Percentiles rank a stretch among this genome's conserved stretches.
Conservation (phyloP, 371 early-diverging fungal species). For the Mortierella sp. region DNA sequence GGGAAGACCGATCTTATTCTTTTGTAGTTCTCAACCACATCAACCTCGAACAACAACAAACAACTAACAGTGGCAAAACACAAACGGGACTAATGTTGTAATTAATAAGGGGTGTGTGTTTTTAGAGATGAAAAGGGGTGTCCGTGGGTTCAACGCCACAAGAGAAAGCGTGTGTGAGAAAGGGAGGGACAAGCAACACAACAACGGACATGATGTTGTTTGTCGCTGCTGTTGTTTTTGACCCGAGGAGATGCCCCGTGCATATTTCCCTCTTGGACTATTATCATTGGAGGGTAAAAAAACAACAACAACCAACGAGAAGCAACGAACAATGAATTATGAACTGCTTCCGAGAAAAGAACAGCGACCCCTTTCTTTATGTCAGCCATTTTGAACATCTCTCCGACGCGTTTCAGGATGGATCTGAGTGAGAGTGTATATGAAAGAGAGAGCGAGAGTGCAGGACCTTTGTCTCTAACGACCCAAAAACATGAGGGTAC, state of each 20-base stretch:
- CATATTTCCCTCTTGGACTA: not conserved
- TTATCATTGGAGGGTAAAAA: not conserved
- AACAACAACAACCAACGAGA: not conserved
- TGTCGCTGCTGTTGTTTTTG: not conserved
- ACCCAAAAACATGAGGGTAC: not conserved
- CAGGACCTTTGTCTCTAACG: too few relatives aligned
- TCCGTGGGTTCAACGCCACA: constrained; percentile 15
- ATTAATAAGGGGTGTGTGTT: not conserved
- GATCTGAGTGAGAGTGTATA: not conserved
- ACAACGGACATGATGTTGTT: not conserved
- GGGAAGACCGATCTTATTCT: not conserved
- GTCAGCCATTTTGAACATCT: not conserved
- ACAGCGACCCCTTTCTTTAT: too few relatives aligned
- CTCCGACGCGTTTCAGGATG: not conserved
- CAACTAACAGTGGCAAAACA: not conserved
- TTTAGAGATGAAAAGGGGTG: not conserved
- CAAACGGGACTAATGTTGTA: not conserved
- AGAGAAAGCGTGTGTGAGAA: not conserved
- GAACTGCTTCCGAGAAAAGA: too few relatives aligned
- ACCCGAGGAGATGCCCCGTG: not conserved
- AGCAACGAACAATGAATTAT: too few relatives aligned
- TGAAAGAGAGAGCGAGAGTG: too few relatives aligned
- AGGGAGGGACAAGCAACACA: not conserved
- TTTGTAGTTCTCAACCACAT: not conserved
- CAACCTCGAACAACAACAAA: not conserved